Evolutionary conservation across 495 filamentous ascomycete genomes (phyloP).

Genomic region (Xylaria sp.): DNA sequence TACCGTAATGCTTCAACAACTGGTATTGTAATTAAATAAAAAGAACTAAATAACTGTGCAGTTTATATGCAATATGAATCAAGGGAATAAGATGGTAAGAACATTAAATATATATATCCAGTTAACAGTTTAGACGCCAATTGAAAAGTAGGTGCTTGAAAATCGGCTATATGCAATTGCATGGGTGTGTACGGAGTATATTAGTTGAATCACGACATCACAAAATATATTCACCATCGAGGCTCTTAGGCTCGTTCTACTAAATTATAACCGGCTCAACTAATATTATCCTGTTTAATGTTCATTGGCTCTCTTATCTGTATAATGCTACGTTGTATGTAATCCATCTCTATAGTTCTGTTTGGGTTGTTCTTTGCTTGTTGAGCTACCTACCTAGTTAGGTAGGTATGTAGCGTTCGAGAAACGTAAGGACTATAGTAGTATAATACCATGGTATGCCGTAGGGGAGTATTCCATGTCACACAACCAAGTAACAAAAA

Average conservation of each 20-base stretch:
- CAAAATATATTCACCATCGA: neutral
- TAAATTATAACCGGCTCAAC: neutral
- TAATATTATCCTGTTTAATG: neutral
- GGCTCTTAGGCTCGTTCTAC: neutral
- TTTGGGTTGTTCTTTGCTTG: neutral
- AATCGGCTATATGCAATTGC: neutral
- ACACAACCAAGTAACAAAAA: neutral
- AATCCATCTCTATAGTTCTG: neutral
- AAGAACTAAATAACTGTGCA: neutral
- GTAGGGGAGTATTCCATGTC: slow-evolving; percentile 3
- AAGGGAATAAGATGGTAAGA: neutral
- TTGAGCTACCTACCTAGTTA: slow-evolving; percentile 1
- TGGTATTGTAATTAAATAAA: neutral
- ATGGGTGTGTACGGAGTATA: neutral
- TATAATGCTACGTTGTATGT: neutral
- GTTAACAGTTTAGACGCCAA: too few species aligned
- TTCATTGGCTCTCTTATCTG: neutral
- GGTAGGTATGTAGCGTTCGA: too few species aligned
- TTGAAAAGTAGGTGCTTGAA: neutral
- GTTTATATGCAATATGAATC: neutral
- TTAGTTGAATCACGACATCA: neutral
- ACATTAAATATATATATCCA: neutral
- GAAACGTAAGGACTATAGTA: neutral
- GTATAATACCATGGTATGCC: neutral
- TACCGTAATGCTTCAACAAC: neutral